Base-by-base conservation (phyloP, 139 green algal genomes). In the Chlamydomonas sp. region DNA sequence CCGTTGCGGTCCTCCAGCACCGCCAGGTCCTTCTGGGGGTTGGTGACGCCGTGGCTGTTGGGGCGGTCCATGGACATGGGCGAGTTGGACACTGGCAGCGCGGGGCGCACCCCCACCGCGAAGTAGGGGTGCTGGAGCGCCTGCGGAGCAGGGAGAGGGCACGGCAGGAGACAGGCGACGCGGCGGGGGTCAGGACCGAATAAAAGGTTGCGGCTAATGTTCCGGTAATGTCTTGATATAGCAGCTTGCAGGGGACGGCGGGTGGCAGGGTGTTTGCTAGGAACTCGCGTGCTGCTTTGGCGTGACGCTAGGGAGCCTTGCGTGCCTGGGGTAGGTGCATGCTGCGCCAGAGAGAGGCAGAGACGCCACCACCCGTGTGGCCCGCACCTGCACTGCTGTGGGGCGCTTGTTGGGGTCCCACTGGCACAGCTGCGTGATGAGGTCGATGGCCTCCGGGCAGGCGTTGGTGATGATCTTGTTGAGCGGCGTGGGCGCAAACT, bases 371-470 rank as follows among this genome's bases (percentile, higher is more conserved):
- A 96, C 94, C 86, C 94, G 90, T 67, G 98, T 98, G 93, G 31
- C 31, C 31, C 31, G 31, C 31, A 49, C 31, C 31, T 99, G 94
- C 62, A 95, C 92, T 5, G 95, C 96, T 3, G 95, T 99, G 8
- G 96, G 97, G 0, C 97, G 92, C 85, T 94, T 93, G 77, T 92
- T 92, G 3, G 97, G 97, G 93, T 99, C 97, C 96, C 96, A 98
- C 2, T 89, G 63, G 81, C 93, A 96, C 80, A 98, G 92, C 73
- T 87, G 72, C 4, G 90, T 92, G 63, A 99, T 98, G 4, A 99
- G 94, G 75, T 99, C 96, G 10, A 99, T 90, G 1, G 97, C 97
- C 63, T 99, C 96, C 0, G 94, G 92, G 58, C 86, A 95, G 10
- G 97, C 97, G 77, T 93, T 93, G 17, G 94, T 90, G 17, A 99